Base-by-base conservation (phyloP, 2,329 filamentous ascomycete genomes). In the Claviceps sp. region DNA sequence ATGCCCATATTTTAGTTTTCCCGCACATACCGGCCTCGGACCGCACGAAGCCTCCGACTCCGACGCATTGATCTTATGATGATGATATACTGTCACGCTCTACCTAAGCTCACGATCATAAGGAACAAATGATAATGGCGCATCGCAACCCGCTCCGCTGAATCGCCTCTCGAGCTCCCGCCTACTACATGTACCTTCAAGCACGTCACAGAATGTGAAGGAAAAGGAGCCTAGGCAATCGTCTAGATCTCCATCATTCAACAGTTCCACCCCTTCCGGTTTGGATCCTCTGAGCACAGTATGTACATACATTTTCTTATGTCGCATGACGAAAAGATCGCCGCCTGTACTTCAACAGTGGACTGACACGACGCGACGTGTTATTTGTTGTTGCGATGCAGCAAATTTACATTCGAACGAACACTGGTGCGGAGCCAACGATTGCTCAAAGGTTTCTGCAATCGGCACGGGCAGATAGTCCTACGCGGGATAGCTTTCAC, bases 181-280 rank as follows among this genome's bases (percentile, higher is more conserved):
- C 50, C 49, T 62, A 23, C 59, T 64, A 61, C 78, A 84, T 58
- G 85, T 64, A 61, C 78, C 84, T 58, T 85, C 82, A 50, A 84
- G 80, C 60, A 83, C 82, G 60, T 81, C 80, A 46, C 65, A 66
- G 55, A 61, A 60, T 60, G 59, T 52, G 52, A 68, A 64, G 51
- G 67, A 63, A 36, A 62, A 57, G 51, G 60, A 68, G 20, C 54
- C 52, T 40, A 68, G 63, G 57, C 54, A 54, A 40, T 50, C 59
- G 34, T 56, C 59, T 37, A 64, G 61, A 56, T 52, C 61, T 17
- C 53, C 57, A 47, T 58, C 61, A 9, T 55, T 61, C 13, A 56
- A 57, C 52, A 55, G 59, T 40, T 55, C 61, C 6, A 46, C 55
- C 43, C 59, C 59, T 45, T 55, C 59, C 50, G 63, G 64, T n/a